phyloP scores from a whole-genome alignment of 2,329 filamentous ascomycete species.

The Sphaerulina musiva region DNA sequence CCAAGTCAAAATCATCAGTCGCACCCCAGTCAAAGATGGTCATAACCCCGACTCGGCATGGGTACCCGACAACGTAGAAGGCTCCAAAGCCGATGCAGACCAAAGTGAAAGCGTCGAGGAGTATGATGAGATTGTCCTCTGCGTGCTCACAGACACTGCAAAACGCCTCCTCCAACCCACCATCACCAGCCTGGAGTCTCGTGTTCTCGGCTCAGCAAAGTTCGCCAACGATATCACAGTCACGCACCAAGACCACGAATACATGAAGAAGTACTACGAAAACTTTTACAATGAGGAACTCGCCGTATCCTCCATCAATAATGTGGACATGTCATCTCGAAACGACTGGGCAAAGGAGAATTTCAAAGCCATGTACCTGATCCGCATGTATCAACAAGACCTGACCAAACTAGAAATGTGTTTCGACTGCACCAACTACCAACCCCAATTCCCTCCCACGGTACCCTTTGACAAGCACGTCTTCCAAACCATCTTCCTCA shows the following conservation, averaged over 20 bases:
- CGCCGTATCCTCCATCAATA: constrained; percentile 39
- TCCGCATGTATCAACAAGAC: constrained; percentile 53
- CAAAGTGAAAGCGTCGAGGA: constrained; percentile 42
- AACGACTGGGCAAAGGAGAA: constrained; percentile 44
- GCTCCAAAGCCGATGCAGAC: constrained; percentile 37
- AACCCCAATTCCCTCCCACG: constrained; percentile 58
- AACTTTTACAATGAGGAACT: constrained; percentile 50
- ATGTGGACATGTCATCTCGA: constrained; percentile 38
- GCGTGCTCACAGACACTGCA: constrained; percentile 52
- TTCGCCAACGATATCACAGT: constrained; percentile 66
- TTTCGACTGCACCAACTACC: constrained; percentile 71
- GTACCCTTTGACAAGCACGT: constrained; percentile 55
- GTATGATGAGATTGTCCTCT: constrained; percentile 62
- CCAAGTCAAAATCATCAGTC: constrained; percentile 42
- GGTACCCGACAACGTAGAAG: constrained; percentile 33
- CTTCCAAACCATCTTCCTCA: constrained; percentile 64
- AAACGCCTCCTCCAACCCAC: constrained; percentile 54
- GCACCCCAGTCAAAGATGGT: constrained; percentile 38
- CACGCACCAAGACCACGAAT: constrained; percentile 58
- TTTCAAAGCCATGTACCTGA: constrained; percentile 61
- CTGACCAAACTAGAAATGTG: constrained; percentile 54
- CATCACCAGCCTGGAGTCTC: constrained; percentile 56
- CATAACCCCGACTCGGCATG: constrained; percentile 44
- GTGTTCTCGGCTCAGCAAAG: constrained; percentile 63
- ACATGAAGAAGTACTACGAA: constrained; percentile 64